Conservation (phyloP, 768 basidiomycete species). For the Phlegmacium glaucopus region DNA sequence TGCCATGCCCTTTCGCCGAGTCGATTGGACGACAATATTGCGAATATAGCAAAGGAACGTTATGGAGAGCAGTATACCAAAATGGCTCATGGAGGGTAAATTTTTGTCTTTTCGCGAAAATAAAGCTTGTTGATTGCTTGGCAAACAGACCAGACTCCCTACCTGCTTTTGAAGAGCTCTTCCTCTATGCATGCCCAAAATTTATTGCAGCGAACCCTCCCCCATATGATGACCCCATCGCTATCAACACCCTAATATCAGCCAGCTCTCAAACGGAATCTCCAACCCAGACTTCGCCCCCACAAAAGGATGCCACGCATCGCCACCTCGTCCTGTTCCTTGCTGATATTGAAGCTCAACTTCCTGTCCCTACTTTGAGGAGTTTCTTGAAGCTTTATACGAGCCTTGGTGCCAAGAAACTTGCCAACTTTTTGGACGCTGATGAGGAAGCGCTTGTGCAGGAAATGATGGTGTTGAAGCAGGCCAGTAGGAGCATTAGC, state of each 20-base stretch:
- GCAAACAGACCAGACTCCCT: slow-evolving; percentile 43
- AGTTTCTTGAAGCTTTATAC: slow-evolving; percentile 96
- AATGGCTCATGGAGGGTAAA: slow-evolving; percentile 75
- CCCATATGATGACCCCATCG: slow-evolving; percentile 78
- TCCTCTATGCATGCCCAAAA: slow-evolving; percentile 92
- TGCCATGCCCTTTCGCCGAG: slow-evolving; percentile 93
- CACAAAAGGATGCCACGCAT: slow-evolving; percentile 66
- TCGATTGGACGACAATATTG: slow-evolving; percentile 90
- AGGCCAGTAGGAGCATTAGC: slow-evolving; percentile 74
- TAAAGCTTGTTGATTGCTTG: background rate
- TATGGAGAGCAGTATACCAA: slow-evolving; percentile 89
- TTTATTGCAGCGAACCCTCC: slow-evolving; percentile 95
- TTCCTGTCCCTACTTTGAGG: slow-evolving; percentile 79
- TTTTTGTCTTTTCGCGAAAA: background rate
- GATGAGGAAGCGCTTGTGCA: slow-evolving; percentile 94
- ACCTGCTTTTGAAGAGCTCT: slow-evolving; percentile 87
- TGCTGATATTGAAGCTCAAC: slow-evolving; percentile 70
- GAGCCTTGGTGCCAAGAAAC: slow-evolving; percentile 85
- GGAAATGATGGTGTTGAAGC: slow-evolving; percentile 97
- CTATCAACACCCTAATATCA: slow-evolving; percentile 48
- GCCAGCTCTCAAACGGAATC: slow-evolving; percentile 35
- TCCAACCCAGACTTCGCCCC: slow-evolving; percentile 25
- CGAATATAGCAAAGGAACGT: slow-evolving; percentile 88
- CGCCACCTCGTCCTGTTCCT: slow-evolving; percentile 87
- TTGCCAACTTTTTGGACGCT: slow-evolving; percentile 86